phyloP scores from a whole-genome alignment of 306 rosid species.

The Hylodesmum podocarpum region DNA sequence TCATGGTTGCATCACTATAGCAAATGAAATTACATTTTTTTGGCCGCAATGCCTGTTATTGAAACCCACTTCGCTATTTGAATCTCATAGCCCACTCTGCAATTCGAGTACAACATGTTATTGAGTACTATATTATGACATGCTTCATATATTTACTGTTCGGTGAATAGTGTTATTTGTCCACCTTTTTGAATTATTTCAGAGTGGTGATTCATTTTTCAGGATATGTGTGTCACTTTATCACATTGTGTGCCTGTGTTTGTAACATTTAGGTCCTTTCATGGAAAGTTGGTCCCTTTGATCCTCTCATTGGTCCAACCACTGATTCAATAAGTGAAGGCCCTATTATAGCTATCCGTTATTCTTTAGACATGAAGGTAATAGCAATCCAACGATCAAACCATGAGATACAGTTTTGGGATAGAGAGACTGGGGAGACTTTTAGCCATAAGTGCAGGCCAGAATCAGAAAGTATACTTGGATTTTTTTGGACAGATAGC shows the following conservation, averaged over 20 bases:
- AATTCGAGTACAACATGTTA: neutral
- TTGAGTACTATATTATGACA: neutral
- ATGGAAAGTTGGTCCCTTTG: slow-evolving; percentile 84
- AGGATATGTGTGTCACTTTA: neutral
- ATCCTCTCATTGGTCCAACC: slow-evolving; percentile 60
- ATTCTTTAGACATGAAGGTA: slow-evolving; percentile 76
- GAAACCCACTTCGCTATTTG: neutral
- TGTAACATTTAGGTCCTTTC: slow-evolving; percentile 64
- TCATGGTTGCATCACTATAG: neutral
- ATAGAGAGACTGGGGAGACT: slow-evolving; percentile 75
- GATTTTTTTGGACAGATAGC: slow-evolving; percentile 96
- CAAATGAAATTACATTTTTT: neutral
- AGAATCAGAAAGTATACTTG: slow-evolving; percentile 88
- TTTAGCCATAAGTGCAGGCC: slow-evolving; percentile 76
- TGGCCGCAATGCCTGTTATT: neutral
- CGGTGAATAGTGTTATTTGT: neutral
- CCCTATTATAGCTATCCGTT: slow-evolving; percentile 76
- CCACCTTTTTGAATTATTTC: neutral
- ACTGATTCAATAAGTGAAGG: slow-evolving; percentile 79
- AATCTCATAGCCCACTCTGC: neutral
- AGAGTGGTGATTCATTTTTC: slow-evolving; percentile 1
- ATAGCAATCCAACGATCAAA: slow-evolving; percentile 81
- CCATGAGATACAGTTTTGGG: slow-evolving; percentile 73
- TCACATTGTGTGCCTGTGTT: slow-evolving; percentile 2
- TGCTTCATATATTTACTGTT: slow-evolving; percentile 25